phyloP scores from a whole-genome alignment of 2,329 filamentous ascomycete species.

The Aspergillus sp. region DNA sequence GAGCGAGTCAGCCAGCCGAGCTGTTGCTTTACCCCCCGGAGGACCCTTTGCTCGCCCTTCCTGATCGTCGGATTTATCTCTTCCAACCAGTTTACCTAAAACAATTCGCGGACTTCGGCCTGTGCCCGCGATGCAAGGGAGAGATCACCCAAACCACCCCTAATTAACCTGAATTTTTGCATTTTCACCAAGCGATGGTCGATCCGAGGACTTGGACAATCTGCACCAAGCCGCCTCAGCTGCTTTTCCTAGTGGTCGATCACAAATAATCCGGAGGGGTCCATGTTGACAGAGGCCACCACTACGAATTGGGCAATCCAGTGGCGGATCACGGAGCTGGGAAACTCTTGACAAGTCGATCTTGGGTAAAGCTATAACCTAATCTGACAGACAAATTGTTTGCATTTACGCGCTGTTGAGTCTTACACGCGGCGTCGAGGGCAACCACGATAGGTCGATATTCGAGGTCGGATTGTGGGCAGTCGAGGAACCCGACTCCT shows the following conservation, averaged over 20 bases:
- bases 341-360: background rate
- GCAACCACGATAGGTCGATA: background rate
- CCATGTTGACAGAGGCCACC: conserved; percentile 15
- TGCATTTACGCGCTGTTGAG: background rate
- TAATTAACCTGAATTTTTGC: conserved; percentile 11
- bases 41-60: background rate
- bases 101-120: background rate
- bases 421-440: background rate
- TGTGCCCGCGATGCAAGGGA: conserved; percentile 11
- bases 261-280: conserved; percentile 21
- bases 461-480: background rate
- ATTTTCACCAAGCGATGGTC: background rate
- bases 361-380: background rate
- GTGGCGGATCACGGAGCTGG: conserved; percentile 5
- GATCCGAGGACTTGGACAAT: conserved; percentile 24
- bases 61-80: background rate
- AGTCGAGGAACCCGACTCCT: background rate
- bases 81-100: conserved; percentile 8
- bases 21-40: background rate
- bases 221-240: conserved; percentile 28
- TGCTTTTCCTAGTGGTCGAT: conserved; percentile 27
- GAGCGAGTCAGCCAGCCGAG: background rate
- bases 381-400: background rate
- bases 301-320: conserved; percentile 7
- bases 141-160: background rate